Base-by-base conservation (phyloP, 345 rosid species). In the Acer saccharum region DNA sequence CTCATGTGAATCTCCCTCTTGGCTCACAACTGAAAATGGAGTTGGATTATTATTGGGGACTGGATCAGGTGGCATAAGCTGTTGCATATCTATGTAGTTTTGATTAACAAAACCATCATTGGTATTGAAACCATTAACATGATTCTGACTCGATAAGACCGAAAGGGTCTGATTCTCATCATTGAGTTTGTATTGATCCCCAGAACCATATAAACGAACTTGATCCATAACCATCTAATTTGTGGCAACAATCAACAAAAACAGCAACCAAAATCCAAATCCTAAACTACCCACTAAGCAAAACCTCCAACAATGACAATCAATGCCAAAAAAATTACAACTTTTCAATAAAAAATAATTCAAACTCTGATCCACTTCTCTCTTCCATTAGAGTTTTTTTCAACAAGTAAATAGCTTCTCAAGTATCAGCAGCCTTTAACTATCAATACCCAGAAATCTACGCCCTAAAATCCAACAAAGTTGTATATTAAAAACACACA, bases 221-320 rank as follows among this genome's bases (percentile, higher is more conserved):
- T 23, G 76, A 87, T 87, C 90, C 93, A 86, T 87, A 81, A 71
- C 76, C 83, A 83, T 83, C 73, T 48, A 54, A 29, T 61, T 17
- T 35, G 35, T 13, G 27, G 50, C 62, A 52, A 54, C 66, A 18
- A 64, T 44, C 16, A 63, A 62, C 50, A 66, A 10, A 7, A 57
- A 48, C 79, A 57, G 52, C 10, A 62, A 39, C 55, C 44, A 55
- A 58, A 29, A 67, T 52, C 68, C 62, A 48, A 67, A 13, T 46
- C 68, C 58, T 35, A 76, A 74, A 69, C 12, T 41, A 1, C 54
- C 25, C 57, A 10, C 27, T 44, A 44, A 73, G 46, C 10, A 43
- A 7, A 7, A 8, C 46, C 10, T 43, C 46, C 9, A 57, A 21
- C 5, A n/a, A 57, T 18, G n/a, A 20, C 23, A 60, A 60, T 60